Base-by-base conservation (phyloP, 2,329 filamentous ascomycete species). In the Neofusicoccum sp. region DNA sequence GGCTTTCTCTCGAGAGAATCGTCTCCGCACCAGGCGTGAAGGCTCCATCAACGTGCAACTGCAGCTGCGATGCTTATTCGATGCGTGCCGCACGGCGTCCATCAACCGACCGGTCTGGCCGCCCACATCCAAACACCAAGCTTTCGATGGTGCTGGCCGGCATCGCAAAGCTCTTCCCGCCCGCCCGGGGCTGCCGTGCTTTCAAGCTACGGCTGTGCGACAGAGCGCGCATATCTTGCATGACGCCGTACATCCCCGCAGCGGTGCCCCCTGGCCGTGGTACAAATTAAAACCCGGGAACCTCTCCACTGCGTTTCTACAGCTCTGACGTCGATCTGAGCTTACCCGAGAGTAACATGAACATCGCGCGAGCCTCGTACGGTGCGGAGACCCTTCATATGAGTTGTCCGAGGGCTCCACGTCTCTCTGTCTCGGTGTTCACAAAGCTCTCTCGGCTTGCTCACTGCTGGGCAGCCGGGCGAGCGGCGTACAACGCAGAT, bases 151-250 rank as follows among this genome's bases (percentile, higher is more conserved):
- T 41, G 24, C 28, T 38, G 51, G 34, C 51, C 36, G 36, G 43
- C 28, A 30, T 40, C n/a, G 28, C 51, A 31, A 14, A 30, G n/a
- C 9, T 12, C 14, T 16, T 28, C 26, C 51, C 38, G 51, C 51
- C 14, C 26, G 20, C 24, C 26, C 51, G 51, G 51, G 51, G 51
- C 43, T 43, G 38, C 36, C 36, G 38, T 43, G 51, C 6, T 56
- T 14, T 56, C 11, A 2, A 56, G n/a, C 51, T 43, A 41, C 24
- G 34, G 49, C 24, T 9, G 49, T 54, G 24, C 7, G 12, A 54
- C 49, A 20, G 9, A 28, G n/a, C 28, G n/a, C 36, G 51, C 51
- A n/a, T 43, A 43, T 56, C 51, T 56, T 56, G 51, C 51, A 56
- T 56, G 51, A 56, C 26, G 51, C 51, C 16, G 38, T 33, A 49